Evolutionary conservation across 805 yeast genomes (phyloP), one percentile per base, ranked within the genome.

Genomic region (Metschnikowia amazonensis): DNA sequence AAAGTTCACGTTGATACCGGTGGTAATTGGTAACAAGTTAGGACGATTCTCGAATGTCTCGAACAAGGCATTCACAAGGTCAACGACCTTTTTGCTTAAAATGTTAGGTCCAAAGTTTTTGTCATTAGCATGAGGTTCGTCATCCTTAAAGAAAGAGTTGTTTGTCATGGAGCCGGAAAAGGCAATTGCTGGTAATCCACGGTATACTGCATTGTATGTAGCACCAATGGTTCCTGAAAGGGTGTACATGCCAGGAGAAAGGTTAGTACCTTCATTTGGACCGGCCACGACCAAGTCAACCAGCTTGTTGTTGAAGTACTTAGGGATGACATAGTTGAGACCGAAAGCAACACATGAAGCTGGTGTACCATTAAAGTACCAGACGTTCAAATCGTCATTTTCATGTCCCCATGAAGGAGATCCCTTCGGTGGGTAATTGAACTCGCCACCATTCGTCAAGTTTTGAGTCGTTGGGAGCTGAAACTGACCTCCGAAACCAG

Each of bases 401-500:
- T 77, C 81, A 48, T 74, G 75, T 39, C 80, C 82, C 81, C 81
- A 79, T 21, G 80, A 69, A 49, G 80, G 79, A 21, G 69, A 67
- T 31, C 82, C 83, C 1, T 58, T 62, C 48, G 68, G 66, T 48
- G 70, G 74, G 59, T 75, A 76, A 30, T 57, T 59, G 52, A 77
- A 79, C 47, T 72, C 76, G 43, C 77, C 81, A 49, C 75, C 72
- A 14, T 66, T 62, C 39, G 65, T 60, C 52, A 76, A 65, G 24
- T 59, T 67, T 36, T 63, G 58, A 20, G 70, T 53, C 17, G 60
- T 48, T 11, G 82, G 77, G 48, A 71, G 55, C 30, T 67, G 66
- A 53, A 76, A 74, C 35, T 75, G 74, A 47, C 84, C 84, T 0
- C 58, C 56, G 43, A 36, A 54, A 4, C 58, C 59, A n/a, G 56